Conservation (phyloP, 2,329 filamentous ascomycete species). For the Talaromyces albobiverticillius region DNA sequence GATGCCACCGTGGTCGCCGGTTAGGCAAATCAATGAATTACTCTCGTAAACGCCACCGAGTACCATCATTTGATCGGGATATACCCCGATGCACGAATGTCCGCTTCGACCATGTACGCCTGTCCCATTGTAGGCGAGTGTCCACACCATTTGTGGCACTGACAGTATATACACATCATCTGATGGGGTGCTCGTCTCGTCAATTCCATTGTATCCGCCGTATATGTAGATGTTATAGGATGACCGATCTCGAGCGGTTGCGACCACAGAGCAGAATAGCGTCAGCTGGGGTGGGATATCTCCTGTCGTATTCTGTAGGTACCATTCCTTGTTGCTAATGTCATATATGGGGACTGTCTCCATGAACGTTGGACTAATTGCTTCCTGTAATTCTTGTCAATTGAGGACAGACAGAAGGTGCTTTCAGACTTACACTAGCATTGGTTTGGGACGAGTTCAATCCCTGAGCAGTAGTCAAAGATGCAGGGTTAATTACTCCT, state of each 20-base stretch:
- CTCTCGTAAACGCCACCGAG: constrained; percentile 30
- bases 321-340: constrained; percentile 28
- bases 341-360: constrained; percentile 38
- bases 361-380: constrained; percentile 35
- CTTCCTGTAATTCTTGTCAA: constrained; percentile 12
- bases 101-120: constrained; percentile 25
- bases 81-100: constrained; percentile 33
- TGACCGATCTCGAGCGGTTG: constrained; percentile 36
- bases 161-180: constrained; percentile 35
- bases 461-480: constrained; percentile 13
- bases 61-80: constrained; percentile 51
- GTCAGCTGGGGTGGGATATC: constrained; percentile 34
- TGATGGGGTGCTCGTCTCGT: constrained; percentile 21
- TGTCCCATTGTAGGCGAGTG: constrained; percentile 23
- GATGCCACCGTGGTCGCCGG: constrained; percentile 47
- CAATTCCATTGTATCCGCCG: constrained; percentile 29
- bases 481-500: constrained; percentile 30
- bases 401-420: neutral
- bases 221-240: constrained; percentile 37
- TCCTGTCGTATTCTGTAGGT: constrained; percentile 39
- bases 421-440: constrained; percentile 19
- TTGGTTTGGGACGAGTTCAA: constrained; percentile 15
- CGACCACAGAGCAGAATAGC: constrained; percentile 42
- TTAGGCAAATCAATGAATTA: constrained; percentile 43
- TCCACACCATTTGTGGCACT: constrained; percentile 34